Base-by-base conservation (phyloP, 352 stramenopile genomes). In the Halophytophthora batemanensis region DNA sequence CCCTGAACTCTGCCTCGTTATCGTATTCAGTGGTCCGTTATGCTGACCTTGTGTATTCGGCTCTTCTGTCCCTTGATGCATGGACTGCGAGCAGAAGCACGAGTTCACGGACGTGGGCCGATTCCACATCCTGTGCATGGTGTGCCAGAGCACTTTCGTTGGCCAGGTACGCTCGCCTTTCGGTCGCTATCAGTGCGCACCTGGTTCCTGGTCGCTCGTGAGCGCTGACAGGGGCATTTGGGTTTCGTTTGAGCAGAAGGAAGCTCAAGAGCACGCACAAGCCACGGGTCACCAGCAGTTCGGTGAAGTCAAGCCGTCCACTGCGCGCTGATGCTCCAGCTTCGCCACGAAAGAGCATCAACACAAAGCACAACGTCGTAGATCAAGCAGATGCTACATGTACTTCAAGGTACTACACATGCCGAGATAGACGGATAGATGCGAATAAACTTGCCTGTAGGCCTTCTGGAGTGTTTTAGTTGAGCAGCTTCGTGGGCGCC, bases 51-150 rank as follows among this genome's bases (percentile, higher is more conserved):
- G 37, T 49, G 8, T 38, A 14, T n/a, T 45, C 45, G 18, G 34
- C n/a, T 48, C 37, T 21, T 43, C 31, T 45, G 23, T 15, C 15
- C 44, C 3, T 56, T 8, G 11, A 31, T 31, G 25, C 8, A 11
- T 50, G 10, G 40, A 21, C 29, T 10, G 19, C 42, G 34, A 29
- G 35, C 31, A 86, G 70, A 93, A 87, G 42, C 82, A 93, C 57
- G 80, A 90, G 46, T 93, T 81, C 50, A 93, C 82, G 10, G 79
- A 90, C 51, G 56, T 89, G 22, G 75, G 66, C 38, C 68, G 70
- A 23, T 93, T 93, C 58, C 84, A 56, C 19, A 90, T 90, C 53
- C 56, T 84, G 51, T 93, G 82, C 43, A 64, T 91, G 48, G 66
- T 68, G 15, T 93, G 82, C 52, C 74, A 71, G 34, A 65, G 66